A percentile compares a stretch with the other conserved stretches of the same genome.
phyloP scores from a whole-genome alignment of 202 grass and related monocot species.

The Hordeum pubiflorum region DNA sequence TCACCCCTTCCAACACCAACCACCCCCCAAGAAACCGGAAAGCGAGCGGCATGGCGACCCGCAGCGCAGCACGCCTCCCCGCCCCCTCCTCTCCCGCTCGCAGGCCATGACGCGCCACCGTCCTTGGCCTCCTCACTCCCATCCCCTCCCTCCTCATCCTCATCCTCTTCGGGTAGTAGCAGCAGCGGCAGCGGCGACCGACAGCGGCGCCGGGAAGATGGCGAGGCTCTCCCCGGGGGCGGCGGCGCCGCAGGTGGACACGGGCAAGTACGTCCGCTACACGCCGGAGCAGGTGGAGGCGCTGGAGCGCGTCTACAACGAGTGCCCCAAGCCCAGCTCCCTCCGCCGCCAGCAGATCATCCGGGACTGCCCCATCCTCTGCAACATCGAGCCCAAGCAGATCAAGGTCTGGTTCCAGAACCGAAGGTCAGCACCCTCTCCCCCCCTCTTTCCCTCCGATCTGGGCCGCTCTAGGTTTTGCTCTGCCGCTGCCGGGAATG shows the following conservation, averaged over 20 bases:
- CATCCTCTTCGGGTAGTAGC: neutral
- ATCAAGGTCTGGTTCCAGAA: slow-evolving; percentile 99
- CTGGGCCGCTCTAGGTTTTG: neutral
- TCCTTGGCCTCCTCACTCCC: neutral
- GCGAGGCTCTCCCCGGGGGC: slow-evolving; percentile 28
- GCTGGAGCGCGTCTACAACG: slow-evolving; percentile 83
- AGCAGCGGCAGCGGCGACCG: neutral
- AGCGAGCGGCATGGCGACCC: neutral
- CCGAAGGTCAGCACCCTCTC: slow-evolving; percentile 47
- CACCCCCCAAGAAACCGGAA: slow-evolving; percentile 1
- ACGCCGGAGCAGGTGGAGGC: slow-evolving; percentile 97
- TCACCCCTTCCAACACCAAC: neutral
- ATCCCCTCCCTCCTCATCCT: neutral
- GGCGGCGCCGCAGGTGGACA: slow-evolving; percentile 53
- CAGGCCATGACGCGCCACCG: slow-evolving; percentile 23
- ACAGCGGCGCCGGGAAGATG: slow-evolving; percentile 27
- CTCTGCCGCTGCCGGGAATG: neutral
- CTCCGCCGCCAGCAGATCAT: slow-evolving; percentile 80
- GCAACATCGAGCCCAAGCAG: slow-evolving; percentile 94
- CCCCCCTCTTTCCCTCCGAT: neutral
- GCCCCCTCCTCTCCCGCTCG: neutral
- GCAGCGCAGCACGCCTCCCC: neutral
- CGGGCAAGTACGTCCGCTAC: slow-evolving; percentile 96
- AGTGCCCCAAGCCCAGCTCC: slow-evolving; percentile 94
- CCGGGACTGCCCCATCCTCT: slow-evolving; percentile 79